Evolutionary conservation across 805 yeast genomes (phyloP), one percentile per base, ranked within the genome.

Genomic region (Saturnispora bothae): DNA sequence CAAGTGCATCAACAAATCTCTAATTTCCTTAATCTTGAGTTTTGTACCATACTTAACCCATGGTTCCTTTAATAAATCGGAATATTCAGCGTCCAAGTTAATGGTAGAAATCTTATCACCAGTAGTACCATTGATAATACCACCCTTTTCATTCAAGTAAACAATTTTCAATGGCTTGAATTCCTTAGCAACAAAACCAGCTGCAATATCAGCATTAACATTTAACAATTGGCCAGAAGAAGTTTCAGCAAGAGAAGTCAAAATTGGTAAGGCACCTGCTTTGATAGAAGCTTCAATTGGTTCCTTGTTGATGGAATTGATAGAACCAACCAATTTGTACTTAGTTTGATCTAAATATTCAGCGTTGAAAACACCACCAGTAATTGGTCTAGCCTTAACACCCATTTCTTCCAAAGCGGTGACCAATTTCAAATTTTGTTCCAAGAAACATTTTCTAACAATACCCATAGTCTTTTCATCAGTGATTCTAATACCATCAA

Each of bases 31-130:
- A 59, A 92, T 89, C 68, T 92, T 92, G 59, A 92, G 72, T 65
- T 92, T 92, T 43, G 99, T 92, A 49, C 99, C 99, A 61, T 89
- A 92, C 61, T 92, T 89, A 50, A 92, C 97, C 99, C 99, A 92
- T 22, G 92, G 73, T 63, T 92, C 86, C 59, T 86, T 81, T 76
- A 92, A 67, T 52, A 92, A 68, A 37, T 73, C 83, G 28, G 88
- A 96, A 56, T 82, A 92, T 65, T 92, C 97, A 65, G 92, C 97
- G 57, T 92, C 98, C 54, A 92, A 71, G 60, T 92, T 92, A 59
- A 92, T 92, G 42, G 73, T 79, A 30, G 92, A 78, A 45, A 92
- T 76, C 58, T 83, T 88, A 57, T 88, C 94, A 34, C 92, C 88
- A 14, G 95, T 83, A 49, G 72, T 77, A 41, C 97, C 97, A 56